phyloP scores from a whole-genome alignment of 768 basidiomycete genomes.

The Mrakia frigida region DNA sequence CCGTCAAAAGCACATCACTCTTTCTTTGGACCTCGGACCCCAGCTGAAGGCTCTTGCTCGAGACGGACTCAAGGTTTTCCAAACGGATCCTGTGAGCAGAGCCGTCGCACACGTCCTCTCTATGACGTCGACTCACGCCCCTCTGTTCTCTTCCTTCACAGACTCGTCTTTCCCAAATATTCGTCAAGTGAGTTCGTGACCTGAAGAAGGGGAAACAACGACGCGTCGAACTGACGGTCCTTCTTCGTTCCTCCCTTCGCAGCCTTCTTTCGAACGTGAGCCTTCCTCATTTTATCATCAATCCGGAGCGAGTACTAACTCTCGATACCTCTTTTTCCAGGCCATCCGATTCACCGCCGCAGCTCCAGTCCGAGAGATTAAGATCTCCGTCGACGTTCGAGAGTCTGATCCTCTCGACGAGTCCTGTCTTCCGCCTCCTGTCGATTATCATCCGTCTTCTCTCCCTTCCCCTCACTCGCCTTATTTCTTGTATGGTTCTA shows the following conservation, averaged over 20 bases:
- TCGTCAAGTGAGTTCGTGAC: slow-evolving; percentile 17
- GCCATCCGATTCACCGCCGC: slow-evolving; percentile 46
- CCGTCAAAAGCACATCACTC: slow-evolving; percentile 42
- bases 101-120: too few species aligned
- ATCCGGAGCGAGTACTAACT: slow-evolving; percentile 31
- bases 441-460: neutral
- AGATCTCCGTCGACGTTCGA: slow-evolving; percentile 42
- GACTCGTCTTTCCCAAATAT: slow-evolving; percentile 45
- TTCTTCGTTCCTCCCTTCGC: neutral
- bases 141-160: too few species aligned
- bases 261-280: neutral
- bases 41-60: slow-evolving; percentile 34
- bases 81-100: slow-evolving; percentile 47
- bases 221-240: neutral
- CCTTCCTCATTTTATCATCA: too few species aligned
- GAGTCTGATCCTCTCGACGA: slow-evolving; percentile 40
- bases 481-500: slow-evolving; percentile 44
- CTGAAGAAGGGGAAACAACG: neutral
- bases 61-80: slow-evolving; percentile 38
- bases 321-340: neutral
- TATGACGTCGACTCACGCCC: too few species aligned
- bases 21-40: slow-evolving; percentile 43
- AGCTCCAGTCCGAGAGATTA: slow-evolving; percentile 38
- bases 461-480: neutral
- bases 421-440: slow-evolving; percentile 39